Evolutionary conservation across 345 rosid species (phyloP).

Genomic region (Eutrema heterophyllum): DNA sequence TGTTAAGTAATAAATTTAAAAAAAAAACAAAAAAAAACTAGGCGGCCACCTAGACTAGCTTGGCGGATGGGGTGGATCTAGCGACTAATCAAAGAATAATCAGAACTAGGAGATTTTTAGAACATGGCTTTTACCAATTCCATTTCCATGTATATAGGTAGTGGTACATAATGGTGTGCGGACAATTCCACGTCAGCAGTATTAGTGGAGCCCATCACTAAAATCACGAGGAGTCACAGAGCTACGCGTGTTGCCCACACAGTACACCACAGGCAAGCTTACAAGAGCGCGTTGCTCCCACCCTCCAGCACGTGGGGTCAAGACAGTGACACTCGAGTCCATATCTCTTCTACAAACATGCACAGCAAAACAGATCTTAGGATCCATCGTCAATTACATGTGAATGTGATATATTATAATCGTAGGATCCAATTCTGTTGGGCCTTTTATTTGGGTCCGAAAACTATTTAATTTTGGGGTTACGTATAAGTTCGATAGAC

Average conservation of each 20-base stretch:
- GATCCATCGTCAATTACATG: neutral
- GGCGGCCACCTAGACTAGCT: no score
- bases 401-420: neutral
- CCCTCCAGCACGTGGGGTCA: conserved; percentile 22
- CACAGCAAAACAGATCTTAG: no score
- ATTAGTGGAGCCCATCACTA: neutral
- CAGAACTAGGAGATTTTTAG: no score
- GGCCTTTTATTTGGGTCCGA: neutral
- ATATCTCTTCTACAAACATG: neutral
- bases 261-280: conserved; percentile 6
- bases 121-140: neutral
- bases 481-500: neutral
- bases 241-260: conserved; percentile 18
- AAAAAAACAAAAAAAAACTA: no score
- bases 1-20: no score
- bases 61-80: no score
- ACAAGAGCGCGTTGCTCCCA: conserved; percentile 23
- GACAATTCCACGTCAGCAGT: conserved; percentile 14
- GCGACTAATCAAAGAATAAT: no score
- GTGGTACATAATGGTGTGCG: neutral
- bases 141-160: neutral
- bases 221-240: conserved; percentile 11
- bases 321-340: neutral
- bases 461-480: neutral
- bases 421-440: neutral